Evolutionary conservation across 805 yeast genomes (phyloP).

Genomic region (Cyberlindnera lachancei): DNA sequence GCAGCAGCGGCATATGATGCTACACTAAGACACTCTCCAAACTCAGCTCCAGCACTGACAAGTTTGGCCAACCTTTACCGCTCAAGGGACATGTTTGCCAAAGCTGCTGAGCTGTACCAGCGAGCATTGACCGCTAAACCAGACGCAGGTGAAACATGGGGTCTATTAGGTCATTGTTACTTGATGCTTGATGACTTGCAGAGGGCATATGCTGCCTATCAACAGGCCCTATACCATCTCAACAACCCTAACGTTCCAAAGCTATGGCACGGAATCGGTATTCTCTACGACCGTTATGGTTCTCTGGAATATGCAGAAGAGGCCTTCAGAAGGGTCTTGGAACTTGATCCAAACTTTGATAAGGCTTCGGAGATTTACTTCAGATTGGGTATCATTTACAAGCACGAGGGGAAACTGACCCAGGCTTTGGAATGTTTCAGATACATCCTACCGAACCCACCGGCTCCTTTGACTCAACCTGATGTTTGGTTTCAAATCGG

Average conservation of each 20-base stretch:
- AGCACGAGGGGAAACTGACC: conserved; percentile 82
- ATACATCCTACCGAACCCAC: conserved; percentile 85
- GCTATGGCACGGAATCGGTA: conserved; percentile 98
- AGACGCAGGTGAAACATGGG: conserved; percentile 96
- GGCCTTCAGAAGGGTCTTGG: conserved; percentile 93
- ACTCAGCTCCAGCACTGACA: conserved; percentile 77
- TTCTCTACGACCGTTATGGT: conserved; percentile 92
- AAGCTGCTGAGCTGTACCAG: conserved; percentile 92
- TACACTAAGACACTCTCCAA: conserved; percentile 79
- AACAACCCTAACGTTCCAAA: conserved; percentile 94
- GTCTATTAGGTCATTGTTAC: conserved; percentile 91
- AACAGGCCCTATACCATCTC: conserved; percentile 85
- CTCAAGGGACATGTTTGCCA: conserved; percentile 81
- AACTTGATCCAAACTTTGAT: conserved; percentile 92
- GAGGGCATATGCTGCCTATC: conserved; percentile 93
- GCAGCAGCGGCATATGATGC: conserved; percentile 86
- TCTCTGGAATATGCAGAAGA: conserved; percentile 96
- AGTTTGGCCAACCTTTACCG: conserved; percentile 85
- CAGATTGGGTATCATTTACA: conserved; percentile 92
- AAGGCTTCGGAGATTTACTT: conserved; percentile 95
- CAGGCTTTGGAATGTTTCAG: conserved; percentile 92
- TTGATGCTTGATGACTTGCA: conserved; percentile 94
- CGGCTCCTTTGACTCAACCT: conserved; percentile 90
- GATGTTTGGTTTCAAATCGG: conserved; percentile 99
- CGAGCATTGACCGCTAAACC: conserved; percentile 75